phyloP scores from a whole-genome alignment of 495 filamentous ascomycete genomes.

The Penicillium malachiteum region DNA sequence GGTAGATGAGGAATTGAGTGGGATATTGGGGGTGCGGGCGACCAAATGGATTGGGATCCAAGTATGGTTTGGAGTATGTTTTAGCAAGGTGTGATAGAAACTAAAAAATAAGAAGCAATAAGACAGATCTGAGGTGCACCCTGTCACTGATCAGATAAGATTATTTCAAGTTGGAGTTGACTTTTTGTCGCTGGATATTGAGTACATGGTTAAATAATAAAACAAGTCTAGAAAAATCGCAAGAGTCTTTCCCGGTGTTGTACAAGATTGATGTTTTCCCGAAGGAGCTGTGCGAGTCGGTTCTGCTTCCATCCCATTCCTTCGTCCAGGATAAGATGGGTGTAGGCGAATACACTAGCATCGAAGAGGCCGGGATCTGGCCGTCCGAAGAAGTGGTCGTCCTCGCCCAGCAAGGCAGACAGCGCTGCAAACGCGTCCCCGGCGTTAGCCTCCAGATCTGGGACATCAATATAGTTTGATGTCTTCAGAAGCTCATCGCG shows the following conservation, averaged over 20 bases:
- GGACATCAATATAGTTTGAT: slow-evolving; percentile 57
- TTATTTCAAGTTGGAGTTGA: slow-evolving; percentile 6
- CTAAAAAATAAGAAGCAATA: background rate
- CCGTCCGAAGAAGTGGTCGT: slow-evolving; percentile 66
- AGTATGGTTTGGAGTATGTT: slow-evolving; percentile 65
- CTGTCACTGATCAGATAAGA: slow-evolving; percentile 4
- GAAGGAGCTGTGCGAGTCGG: slow-evolving; percentile 38
- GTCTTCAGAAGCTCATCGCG: slow-evolving; percentile 68
- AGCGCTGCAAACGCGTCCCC: slow-evolving; percentile 73
- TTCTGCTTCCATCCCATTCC: slow-evolving; percentile 57
- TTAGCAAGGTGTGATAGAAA: slow-evolving; percentile 41
- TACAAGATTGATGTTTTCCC: slow-evolving; percentile 50
- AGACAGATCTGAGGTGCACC: background rate
- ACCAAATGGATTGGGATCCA: slow-evolving; percentile 67
- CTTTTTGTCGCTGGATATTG: slow-evolving; percentile 3
- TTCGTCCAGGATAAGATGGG: slow-evolving; percentile 71
- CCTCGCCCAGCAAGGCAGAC: slow-evolving; percentile 61
- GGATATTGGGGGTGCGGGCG: slow-evolving; percentile 55
- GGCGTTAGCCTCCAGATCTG: slow-evolving; percentile 65
- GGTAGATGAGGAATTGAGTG: slow-evolving; percentile 51
- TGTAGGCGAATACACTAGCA: slow-evolving; percentile 86
- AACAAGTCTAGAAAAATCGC: slow-evolving; percentile 35
- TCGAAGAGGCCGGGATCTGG: slow-evolving; percentile 73
- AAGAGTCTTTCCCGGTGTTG: slow-evolving; percentile 53
- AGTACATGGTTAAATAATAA: slow-evolving; percentile 13